Percentiles rank a stretch among this genome's conserved stretches.
phyloP scores from a whole-genome alignment of 2,329 filamentous ascomycete species.

The Aspergillus transmontanensis region DNA sequence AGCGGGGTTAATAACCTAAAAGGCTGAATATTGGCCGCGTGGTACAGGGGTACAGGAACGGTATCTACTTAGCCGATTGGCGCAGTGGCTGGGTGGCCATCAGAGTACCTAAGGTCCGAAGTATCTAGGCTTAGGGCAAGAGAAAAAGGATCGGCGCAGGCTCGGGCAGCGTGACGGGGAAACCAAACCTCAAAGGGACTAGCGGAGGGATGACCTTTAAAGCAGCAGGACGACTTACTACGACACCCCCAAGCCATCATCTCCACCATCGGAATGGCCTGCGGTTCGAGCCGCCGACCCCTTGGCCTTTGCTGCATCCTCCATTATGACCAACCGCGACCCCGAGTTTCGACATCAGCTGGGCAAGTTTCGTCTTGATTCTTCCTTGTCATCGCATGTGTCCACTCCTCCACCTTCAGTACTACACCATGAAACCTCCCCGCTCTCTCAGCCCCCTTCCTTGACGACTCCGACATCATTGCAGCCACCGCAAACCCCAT shows the following conservation, averaged over 20 bases:
- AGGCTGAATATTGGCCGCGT: neutral
- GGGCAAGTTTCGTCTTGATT: conserved; percentile 26
- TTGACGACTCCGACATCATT: conserved; percentile 14
- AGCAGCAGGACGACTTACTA: neutral
- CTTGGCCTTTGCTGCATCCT: conserved; percentile 16
- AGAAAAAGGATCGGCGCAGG: neutral
- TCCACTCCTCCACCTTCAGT: neutral
- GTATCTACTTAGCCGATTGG: neutral
- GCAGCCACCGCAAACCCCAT: conserved; percentile 5
- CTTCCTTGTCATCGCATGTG: conserved; percentile 7
- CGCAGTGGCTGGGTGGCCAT: neutral
- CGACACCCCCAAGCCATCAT: neutral
- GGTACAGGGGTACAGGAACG: neutral
- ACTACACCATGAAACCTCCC: conserved; percentile 3
- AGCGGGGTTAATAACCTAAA: neutral
- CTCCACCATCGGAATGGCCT: conserved; percentile 27
- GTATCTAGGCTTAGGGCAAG: neutral
- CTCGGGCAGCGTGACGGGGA: neutral
- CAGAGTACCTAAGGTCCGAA: too few relatives aligned
- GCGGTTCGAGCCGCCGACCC: conserved; percentile 32
- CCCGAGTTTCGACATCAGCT: conserved; percentile 27
- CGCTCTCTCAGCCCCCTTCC: conserved; percentile 10
- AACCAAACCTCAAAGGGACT: neutral
- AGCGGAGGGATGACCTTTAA: neutral
- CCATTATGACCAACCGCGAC: conserved; percentile 25